These are phyloP conservation scores for Hypoxylon sp. DNA, from an alignment of 2,329 filamentous ascomycete genomes.

Conservation along the genomic window DNA sequence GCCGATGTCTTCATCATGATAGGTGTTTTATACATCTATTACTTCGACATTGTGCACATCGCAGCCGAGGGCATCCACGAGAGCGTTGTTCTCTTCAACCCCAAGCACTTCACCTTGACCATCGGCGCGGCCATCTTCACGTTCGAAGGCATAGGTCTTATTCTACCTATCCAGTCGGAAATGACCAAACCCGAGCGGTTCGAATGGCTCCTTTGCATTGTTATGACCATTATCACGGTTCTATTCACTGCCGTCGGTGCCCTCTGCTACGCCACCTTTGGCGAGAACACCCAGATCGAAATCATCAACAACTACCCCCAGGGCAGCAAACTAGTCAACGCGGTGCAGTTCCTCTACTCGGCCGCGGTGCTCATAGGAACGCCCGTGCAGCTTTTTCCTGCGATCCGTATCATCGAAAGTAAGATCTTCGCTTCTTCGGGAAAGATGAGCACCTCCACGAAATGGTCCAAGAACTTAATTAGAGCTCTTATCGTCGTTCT, in stretches of 20 bases:
- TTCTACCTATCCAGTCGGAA: conserved; percentile 78
- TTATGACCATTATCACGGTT: conserved; percentile 78
- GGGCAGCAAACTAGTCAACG: conserved; percentile 74
- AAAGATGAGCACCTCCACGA: conserved; percentile 69
- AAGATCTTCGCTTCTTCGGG: conserved; percentile 74
- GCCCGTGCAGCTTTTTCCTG: conserved; percentile 79
- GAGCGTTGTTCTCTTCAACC: conserved; percentile 74
- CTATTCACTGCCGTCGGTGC: conserved; percentile 77
- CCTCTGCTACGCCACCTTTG: conserved; percentile 78
- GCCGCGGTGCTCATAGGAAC: conserved; percentile 77
- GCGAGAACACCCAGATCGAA: conserved; percentile 72
- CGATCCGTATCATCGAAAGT: conserved; percentile 75
- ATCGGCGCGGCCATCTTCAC: conserved; percentile 80
- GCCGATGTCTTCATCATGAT: conserved; percentile 77
- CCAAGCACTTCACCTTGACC: conserved; percentile 72
- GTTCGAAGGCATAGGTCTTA: conserved; percentile 80
- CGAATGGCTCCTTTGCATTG: conserved; percentile 67
- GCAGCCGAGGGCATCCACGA: conserved; percentile 63
- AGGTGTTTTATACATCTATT: conserved; percentile 77
- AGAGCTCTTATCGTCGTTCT: conserved; percentile 64
- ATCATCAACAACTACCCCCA: conserved; percentile 81
- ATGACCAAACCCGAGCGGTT: conserved; percentile 77
- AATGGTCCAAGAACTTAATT: conserved; percentile 80
- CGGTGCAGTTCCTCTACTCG: conserved; percentile 78
- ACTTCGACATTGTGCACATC: conserved; percentile 70